Evolutionary conservation across 768 basidiomycete species (phyloP), one percentile per base, ranked within the genome.

Genomic region (Tricholoma sp.): DNA sequence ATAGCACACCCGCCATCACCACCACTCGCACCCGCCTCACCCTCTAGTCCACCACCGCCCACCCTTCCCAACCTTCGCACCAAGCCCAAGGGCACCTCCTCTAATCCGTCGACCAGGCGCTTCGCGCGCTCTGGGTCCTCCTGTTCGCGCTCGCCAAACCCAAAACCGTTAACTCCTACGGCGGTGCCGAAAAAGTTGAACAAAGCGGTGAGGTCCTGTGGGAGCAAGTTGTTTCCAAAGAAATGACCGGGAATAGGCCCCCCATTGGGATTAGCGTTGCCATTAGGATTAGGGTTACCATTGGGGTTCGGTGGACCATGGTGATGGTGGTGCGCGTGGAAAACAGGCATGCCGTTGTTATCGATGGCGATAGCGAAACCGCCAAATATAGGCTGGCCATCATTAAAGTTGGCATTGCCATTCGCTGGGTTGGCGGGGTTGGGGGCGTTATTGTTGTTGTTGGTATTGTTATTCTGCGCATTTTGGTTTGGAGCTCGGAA

Each of bases 51-150:
- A 39, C 72, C 71, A 1, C 70, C 74, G 8, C 72, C 72, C 2
- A 80, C 76, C 52, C 82, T 76, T 64, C 88, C 83, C 56, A 91
- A 70, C 37, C 89, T 74, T 64, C 81, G 75, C 12, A 90, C 80
- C 5, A 91, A 71, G 5, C 89, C 89, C 2, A 76, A 64, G 0
- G 87, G 83, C 5, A 91, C 87, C 35, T 75, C 78, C 50, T 89
- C 87, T 3, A 91, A 68, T 1, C 83, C 88, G 31, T 74, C 76
- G 2, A 91, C 69, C 10, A 91, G 76, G 57, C 72, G 76, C 68
- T 79, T 81, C 1, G 88, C 89, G 27, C 87, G 77, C 57, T 82
- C 84, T 0, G 86, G 85, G 61, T 88, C 84, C 58, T 89, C 88
- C 24, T 72, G 64, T 54, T 75, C 75, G 46, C 59, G 61, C 71